phyloP scores from a whole-genome alignment of 2,329 filamentous ascomycete species.

The Clarireedia sp. region DNA sequence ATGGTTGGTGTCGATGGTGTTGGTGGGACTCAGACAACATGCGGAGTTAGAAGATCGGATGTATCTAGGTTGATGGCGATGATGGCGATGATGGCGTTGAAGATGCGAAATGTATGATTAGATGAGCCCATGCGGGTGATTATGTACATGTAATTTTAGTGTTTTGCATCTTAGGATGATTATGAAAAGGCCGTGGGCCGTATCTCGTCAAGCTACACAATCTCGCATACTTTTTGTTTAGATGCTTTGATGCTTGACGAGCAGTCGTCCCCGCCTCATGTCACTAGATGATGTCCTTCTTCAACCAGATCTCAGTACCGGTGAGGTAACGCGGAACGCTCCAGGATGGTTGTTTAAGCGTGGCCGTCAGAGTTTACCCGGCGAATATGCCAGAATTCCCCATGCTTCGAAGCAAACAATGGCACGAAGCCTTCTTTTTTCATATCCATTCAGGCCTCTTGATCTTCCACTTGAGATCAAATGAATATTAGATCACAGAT shows the following conservation, averaged over 20 bases:
- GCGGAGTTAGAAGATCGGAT: not conserved
- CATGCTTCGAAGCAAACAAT: too few species aligned
- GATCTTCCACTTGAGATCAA: too few species aligned
- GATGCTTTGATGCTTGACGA: too few species aligned
- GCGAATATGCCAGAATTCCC: not conserved
- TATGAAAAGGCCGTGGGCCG: not conserved
- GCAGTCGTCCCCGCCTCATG: too few species aligned
- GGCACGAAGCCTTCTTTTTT: too few species aligned
- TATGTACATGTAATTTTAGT: constrained; percentile 1
- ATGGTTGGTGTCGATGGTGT: not conserved
- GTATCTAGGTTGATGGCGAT: not conserved
- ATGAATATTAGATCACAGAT: too few species aligned
- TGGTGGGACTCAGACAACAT: not conserved
- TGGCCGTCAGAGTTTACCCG: not conserved
- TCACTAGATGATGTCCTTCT: too few species aligned
- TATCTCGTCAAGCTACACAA: not conserved
- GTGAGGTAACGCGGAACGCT: too few species aligned
- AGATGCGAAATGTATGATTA: not conserved
- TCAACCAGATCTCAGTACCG: too few species aligned
- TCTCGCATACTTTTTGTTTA: too few species aligned
- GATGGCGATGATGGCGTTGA: not conserved
- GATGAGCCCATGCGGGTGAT: not conserved
- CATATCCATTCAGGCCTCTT: too few species aligned
- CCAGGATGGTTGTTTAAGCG: too few species aligned
- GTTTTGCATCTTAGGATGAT: not conserved